These are phyloP conservation scores for Rheum nobile DNA, from an alignment of 148 eudicot species.

Conservation along the genomic window DNA sequence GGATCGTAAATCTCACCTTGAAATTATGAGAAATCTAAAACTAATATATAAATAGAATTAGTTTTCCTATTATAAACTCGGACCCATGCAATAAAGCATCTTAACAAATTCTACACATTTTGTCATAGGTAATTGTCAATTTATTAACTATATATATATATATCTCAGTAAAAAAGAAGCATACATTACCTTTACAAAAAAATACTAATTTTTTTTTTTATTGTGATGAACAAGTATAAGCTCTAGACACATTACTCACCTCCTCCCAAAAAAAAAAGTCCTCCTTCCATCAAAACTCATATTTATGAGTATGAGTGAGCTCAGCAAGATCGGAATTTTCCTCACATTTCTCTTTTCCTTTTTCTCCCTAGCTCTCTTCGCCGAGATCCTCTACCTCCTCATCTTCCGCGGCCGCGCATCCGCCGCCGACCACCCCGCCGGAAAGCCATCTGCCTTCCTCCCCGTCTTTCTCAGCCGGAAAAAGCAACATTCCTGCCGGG, in stretches of 20 bases:
- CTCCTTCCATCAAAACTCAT: background rate
- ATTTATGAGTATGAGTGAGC: background rate
- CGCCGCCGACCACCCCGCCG: background rate
- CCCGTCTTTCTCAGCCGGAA: background rate
- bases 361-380: background rate
- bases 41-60: no score
- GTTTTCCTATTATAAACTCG: no score
- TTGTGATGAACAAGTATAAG: background rate
- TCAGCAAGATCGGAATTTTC: conserved; percentile 2
- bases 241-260: background rate
- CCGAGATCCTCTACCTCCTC: conserved; percentile 1
- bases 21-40: no score
- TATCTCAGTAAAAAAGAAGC: no score
- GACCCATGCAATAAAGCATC: no score
- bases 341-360: background rate
- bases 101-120: no score
- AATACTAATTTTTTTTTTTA: no score
- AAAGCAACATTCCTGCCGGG: background rate
- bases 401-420: background rate
- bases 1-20: no score
- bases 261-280: background rate
- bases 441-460: background rate
- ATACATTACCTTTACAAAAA: no score
- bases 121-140: no score
- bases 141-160: no score